A percentile compares a stretch with the other conserved stretches of the same genome.
These are phyloP conservation scores for Ascochyta pisi DNA, from an alignment of 2,329 filamentous ascomycete species.

Conservation along the genomic window DNA sequence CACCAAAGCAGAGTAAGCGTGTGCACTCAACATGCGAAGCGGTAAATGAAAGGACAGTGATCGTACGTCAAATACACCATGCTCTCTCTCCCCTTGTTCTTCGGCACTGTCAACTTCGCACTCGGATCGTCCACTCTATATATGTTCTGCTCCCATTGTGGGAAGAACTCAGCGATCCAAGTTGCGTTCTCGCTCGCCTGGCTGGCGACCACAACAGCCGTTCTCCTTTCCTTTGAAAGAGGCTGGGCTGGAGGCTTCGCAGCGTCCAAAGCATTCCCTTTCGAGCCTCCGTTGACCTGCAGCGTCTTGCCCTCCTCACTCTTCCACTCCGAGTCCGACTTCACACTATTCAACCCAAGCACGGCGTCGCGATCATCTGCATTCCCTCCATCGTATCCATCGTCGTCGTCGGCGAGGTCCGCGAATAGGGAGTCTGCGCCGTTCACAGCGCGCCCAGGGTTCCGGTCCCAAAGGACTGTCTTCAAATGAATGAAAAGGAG, in stretches of 20 bases:
- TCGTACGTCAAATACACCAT: slow-evolving; percentile 59
- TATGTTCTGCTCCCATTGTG: slow-evolving; percentile 50
- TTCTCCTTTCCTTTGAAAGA: slow-evolving; percentile 24
- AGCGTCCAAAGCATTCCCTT: background rate
- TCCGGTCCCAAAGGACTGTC: slow-evolving; percentile 34
- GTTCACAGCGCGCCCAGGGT: background rate
- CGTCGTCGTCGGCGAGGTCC: slow-evolving; percentile 1
- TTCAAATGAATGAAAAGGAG: slow-evolving; percentile 41
- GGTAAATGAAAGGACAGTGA: background rate
- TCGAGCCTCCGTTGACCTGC: slow-evolving; percentile 18
- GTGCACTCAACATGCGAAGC: background rate
- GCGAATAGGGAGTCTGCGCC: slow-evolving; percentile 4
- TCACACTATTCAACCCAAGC: slow-evolving; percentile 6
- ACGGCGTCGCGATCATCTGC: slow-evolving; percentile 1
- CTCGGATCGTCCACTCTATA: slow-evolving; percentile 53
- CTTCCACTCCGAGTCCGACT: slow-evolving; percentile 3
- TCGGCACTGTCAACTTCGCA: slow-evolving; percentile 51
- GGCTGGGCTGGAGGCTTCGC: background rate
- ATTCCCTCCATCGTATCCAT: slow-evolving; percentile 8
- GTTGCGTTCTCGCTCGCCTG: slow-evolving; percentile 48
- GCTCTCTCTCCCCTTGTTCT: slow-evolving; percentile 58
- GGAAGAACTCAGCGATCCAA: slow-evolving; percentile 51
- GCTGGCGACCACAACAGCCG: slow-evolving; percentile 49
- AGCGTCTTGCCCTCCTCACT: slow-evolving; percentile 20
- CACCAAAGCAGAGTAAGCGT: background rate